Base-by-base conservation (phyloP, 75 land plant genomes). In the Isoetes taiwanensis region DNA sequence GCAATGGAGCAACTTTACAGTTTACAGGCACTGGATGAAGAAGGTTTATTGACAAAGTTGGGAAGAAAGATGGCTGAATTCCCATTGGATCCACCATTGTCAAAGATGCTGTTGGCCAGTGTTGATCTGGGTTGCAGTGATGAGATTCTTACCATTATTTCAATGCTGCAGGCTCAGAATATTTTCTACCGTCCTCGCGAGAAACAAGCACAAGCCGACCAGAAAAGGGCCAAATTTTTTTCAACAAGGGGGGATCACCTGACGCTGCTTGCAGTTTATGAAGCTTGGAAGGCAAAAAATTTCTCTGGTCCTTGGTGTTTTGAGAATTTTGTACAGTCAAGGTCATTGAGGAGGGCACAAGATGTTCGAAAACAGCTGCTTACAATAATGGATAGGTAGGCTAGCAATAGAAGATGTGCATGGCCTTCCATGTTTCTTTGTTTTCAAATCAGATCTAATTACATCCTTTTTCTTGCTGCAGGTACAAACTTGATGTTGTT, bases 231-330 rank as follows among this genome's bases (percentile, higher is more conserved):
- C 25, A 89, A 85, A 58, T 85, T 85, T 61, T 85, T 79, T 58
- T 81, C 79, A 65, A 76, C 76, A 6, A 91, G 82, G 65, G 96
- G 96, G 8, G 96, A 89, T 39, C 96, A 89, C 61, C 48, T 89
- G 63, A 82, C 96, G 19, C 38, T 85, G n/a, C 69, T 89, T 33
- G 86, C 81, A 9, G 86, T 89, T 21, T 85, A 89, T 41, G 84
- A 89, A 66, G 86, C 96, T 3, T 89, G 96, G 96, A 89, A 79
- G 55, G 86, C 83, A 0, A 85, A 81, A 31, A 85, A 82, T 54
- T 89, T 85, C 43, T 85, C 96, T 30, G 83, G 78, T 25, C 96
- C 86, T 16, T 89, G 96, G 96, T 89, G 96, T 60, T 85, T 77
- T 66, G 91, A 82, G 64, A 85, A 89, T 52, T 89, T 85, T 69